A percentile compares a stretch with the other conserved stretches of the same genome.
These are phyloP conservation scores for Solanum rostratum DNA, from an alignment of 257 asterid genomes.

Conservation along the genomic window DNA sequence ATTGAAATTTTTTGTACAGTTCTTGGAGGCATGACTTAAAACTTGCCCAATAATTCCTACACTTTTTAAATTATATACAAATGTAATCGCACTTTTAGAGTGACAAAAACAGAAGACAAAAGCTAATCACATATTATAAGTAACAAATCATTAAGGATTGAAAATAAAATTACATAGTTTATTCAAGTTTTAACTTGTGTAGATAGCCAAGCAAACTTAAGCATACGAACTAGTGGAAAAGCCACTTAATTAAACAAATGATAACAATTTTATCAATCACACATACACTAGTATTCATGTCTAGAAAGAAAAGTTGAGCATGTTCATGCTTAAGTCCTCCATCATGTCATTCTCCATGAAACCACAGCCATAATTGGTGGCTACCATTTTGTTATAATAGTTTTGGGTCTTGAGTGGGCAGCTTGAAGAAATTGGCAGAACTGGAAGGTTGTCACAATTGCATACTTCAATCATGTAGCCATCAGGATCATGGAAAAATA, in stretches of 20 bases:
- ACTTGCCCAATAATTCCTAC: not conserved
- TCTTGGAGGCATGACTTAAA: not conserved
- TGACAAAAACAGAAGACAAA: not conserved
- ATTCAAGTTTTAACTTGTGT: not conserved
- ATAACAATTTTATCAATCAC: not conserved
- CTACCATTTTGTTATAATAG: not conserved
- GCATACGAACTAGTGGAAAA: not conserved
- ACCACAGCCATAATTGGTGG: not conserved
- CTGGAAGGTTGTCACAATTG: slow-evolving; percentile 25
- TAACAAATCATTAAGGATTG: not conserved
- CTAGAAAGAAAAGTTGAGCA: slow-evolving; percentile 30
- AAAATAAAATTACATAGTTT: not conserved
- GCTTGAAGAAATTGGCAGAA: slow-evolving; percentile 14
- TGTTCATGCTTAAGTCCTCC: slow-evolving; percentile 26
- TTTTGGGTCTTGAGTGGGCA: slow-evolving; percentile 9
- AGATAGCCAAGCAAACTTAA: not conserved
- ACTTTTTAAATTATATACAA: not conserved
- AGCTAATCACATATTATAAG: not conserved
- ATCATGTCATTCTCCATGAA: slow-evolving; percentile 16
- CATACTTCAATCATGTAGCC: slow-evolving; percentile 35
- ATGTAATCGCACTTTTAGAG: not conserved
- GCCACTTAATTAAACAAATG: not conserved
- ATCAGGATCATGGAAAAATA: slow-evolving; percentile 37
- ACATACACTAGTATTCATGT: not conserved
- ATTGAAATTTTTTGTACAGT: not conserved